Base-by-base conservation (phyloP, 1,139 yeast species). In the Pneumocystis oryctolagi region DNA sequence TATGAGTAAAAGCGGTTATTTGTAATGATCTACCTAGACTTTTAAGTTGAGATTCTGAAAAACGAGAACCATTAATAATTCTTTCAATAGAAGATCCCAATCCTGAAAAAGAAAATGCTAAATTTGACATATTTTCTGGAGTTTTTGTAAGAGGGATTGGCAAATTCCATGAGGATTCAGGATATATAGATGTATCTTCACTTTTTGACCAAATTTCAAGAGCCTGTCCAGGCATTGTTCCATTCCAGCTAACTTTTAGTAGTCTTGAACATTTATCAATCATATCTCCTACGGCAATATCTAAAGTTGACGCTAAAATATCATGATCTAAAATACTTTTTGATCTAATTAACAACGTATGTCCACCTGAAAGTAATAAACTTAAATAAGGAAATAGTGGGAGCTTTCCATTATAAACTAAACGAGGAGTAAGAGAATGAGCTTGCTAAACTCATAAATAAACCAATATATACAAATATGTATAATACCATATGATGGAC, bases 281-380 rank as follows among this genome's bases (percentile, higher is more conserved):
- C 0, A 96, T 86, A 72, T 92, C 97, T 0, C 98, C 99, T 4
- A 87, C 86, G 0, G 98, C 97, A 34, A 89, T 87, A 71, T 92
- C 98, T 35, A 82, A 75, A 0, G 95, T 87, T 69, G 89, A 80
- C 12, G 86, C 82, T 5, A 94, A 70, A 1, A 92, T 80, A 65
- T 82, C 83, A 73, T 92, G 98, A 1, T 84, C 79, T 0, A 78
- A 68, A 1, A 88, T 69, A 14, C 85, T 76, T 55, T 74, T 75
- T 68, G 90, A 85, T 6, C 82, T 76, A 0, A 92, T 96, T 40
- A 90, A 76, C 84, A 89, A 83, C 0, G 98, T 89, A 70, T 92
- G 98, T 0, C 99, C 99, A 0, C 99, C 99, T 69, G 95, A 85
- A 20, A 86, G 92, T 42, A 92, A 75, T 34, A 92, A 74, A 69